A percentile compares a stretch with the other conserved stretches of the same genome.
Conservation (phyloP, 768 basidiomycete genomes). For the button mushroom (Agaricus bisporus) region DNA sequence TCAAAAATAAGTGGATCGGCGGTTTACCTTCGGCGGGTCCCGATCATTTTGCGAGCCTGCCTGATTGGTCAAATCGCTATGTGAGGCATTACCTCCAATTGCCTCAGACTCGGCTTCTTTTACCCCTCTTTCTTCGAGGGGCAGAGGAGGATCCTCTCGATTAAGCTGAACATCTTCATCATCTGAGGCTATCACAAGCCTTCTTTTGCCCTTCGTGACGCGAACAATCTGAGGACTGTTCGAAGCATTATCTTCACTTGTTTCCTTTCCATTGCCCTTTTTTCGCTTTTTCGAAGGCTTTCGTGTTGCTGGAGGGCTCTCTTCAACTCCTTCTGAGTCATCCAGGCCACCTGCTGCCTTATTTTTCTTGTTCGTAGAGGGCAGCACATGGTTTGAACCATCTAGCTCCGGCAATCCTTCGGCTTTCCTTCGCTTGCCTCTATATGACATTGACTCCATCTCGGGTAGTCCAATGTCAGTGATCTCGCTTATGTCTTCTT, state of each 20-base stretch:
- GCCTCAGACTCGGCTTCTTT: conserved; percentile 1
- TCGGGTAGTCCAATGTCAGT: background rate
- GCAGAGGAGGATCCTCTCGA: background rate
- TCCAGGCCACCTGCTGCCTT: background rate
- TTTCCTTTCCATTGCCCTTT: conserved; percentile 21
- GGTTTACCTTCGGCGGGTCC: background rate
- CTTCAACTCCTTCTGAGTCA: background rate
- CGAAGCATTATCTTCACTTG: conserved; percentile 13
- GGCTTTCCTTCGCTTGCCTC: conserved; percentile 2
- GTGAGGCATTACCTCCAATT: conserved; percentile 10
- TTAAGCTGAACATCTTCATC: conserved; percentile 22
- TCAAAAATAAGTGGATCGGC: background rate
- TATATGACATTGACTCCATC: background rate
- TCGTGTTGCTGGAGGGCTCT: background rate
- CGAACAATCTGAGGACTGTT: conserved; percentile 5
- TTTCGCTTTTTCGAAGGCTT: conserved; percentile 21
- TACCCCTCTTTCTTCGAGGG: background rate
- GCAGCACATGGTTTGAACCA: background rate
- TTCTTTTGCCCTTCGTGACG: conserved; percentile 17
- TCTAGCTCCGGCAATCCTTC: background rate
- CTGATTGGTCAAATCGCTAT: conserved; percentile 8
- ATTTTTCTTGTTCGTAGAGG: background rate
- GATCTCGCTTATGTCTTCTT: background rate
- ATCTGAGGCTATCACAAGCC: conserved; percentile 23
- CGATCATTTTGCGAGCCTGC: conserved; percentile 11